phyloP scores from a whole-genome alignment of 345 rosid species.

The Salix viminalis region DNA sequence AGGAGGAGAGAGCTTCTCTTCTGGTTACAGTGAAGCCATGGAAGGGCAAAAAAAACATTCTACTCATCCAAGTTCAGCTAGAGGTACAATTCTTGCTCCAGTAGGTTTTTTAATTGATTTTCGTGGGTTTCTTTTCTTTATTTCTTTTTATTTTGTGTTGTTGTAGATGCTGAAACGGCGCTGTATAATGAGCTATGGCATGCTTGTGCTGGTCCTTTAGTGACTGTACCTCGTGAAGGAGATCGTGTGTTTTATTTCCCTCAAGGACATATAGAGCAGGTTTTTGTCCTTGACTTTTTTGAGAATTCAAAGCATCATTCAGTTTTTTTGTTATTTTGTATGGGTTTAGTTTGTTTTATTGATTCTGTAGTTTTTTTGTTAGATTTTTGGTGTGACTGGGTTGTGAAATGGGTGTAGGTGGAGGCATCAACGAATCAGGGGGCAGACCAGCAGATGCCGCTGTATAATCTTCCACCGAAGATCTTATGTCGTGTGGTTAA shows the following conservation, averaged over 20 bases:
- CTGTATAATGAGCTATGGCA: slow-evolving; percentile 55
- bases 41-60: slow-evolving; percentile 21
- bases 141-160: not conserved
- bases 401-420: slow-evolving; percentile 20
- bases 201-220: slow-evolving; percentile 60
- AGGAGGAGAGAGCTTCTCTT: slow-evolving; percentile 24
- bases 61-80: slow-evolving; percentile 12
- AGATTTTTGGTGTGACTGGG: not conserved
- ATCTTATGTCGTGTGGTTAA: slow-evolving; percentile 46
- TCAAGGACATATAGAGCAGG: slow-evolving; percentile 64
- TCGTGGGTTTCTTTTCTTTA: not conserved
- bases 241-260: slow-evolving; percentile 56
- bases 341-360: not conserved
- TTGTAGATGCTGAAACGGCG: slow-evolving; percentile 34
- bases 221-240: slow-evolving; percentile 42
- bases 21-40: slow-evolving; percentile 18
- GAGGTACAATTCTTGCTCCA: slow-evolving; percentile 11
- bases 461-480: slow-evolving; percentile 36
- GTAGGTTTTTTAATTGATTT: not conserved
- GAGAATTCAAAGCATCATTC: not conserved
- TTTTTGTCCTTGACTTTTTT: not conserved
- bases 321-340: not conserved
- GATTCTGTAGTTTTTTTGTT: not conserved
- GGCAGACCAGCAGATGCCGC: slow-evolving; percentile 42
- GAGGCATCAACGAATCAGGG: slow-evolving; percentile 53